Conservation (phyloP, 148 eudicot species). For the Fagopyrum homotropicum region DNA sequence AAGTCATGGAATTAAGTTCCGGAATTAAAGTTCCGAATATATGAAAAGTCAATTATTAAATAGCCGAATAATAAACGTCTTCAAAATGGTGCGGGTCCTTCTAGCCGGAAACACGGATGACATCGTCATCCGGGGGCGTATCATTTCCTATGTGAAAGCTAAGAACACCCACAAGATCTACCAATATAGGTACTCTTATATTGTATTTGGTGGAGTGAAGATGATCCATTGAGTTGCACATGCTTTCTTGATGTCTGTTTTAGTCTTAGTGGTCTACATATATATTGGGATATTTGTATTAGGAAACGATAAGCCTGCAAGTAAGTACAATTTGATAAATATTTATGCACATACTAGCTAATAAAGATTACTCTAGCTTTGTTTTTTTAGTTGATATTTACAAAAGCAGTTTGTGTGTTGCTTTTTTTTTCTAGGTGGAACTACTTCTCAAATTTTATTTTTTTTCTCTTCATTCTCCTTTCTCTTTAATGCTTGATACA, state of each 20-base stretch:
- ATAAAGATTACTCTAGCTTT: not conserved
- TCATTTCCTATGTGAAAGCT: too few relatives aligned
- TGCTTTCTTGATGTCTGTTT: conserved; percentile 86
- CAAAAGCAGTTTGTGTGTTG: not conserved
- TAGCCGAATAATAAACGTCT: too few relatives aligned
- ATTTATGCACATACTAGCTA: not conserved
- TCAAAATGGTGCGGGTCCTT: too few relatives aligned
- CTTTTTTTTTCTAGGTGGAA: not conserved
- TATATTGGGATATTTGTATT: conserved; percentile 74
- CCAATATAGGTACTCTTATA: conserved; percentile 31
- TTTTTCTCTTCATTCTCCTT: not conserved
- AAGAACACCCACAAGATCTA: too few relatives aligned
- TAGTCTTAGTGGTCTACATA: conserved; percentile 79
- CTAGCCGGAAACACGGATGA: too few relatives aligned
- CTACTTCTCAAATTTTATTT: not conserved
- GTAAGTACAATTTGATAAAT: conserved; percentile 28
- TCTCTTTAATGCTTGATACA: conserved; percentile 25
- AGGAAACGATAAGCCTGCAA: conserved; percentile 57
- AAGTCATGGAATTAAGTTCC: too few relatives aligned
- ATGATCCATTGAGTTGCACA: conserved; percentile 97
- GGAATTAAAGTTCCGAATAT: too few relatives aligned
- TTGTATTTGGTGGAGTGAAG: conserved; percentile 98
- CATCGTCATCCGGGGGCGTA: too few relatives aligned
- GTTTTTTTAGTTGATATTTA: too few relatives aligned
- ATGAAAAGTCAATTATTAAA: too few relatives aligned